Conservation (phyloP, 2,329 filamentous ascomycete genomes). For the Mycosphaerelloides madeirae region DNA sequence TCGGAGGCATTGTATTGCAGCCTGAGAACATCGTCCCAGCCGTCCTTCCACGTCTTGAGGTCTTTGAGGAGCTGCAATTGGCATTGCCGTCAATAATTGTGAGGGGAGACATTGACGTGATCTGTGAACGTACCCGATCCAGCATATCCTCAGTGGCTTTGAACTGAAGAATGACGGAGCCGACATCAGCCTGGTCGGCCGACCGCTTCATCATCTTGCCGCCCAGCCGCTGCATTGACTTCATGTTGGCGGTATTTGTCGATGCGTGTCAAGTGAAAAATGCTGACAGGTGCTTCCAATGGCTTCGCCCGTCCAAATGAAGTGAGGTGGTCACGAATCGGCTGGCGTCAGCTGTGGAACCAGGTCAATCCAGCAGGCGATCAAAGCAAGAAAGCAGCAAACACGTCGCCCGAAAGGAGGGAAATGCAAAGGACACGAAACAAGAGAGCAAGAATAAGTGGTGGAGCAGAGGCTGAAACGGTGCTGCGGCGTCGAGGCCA, state of each 20-base stretch:
- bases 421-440: too few relatives aligned
- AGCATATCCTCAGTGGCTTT: conserved; percentile 73
- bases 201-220: conserved; percentile 66
- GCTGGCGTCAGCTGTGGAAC: too few relatives aligned
- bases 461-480: too few relatives aligned
- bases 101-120: neutral
- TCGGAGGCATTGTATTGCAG: conserved; percentile 63
- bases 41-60: conserved; percentile 70
- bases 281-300: neutral
- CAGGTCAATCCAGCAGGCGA: too few relatives aligned
- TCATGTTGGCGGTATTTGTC: conserved; percentile 26
- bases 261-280: neutral
- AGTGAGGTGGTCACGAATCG: too few relatives aligned
- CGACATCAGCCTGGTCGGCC: conserved; percentile 72
- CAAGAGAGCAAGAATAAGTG: too few relatives aligned
- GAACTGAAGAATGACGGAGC: conserved; percentile 70
- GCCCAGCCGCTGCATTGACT: conserved; percentile 63
- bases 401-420: too few relatives aligned
- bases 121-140: conserved; percentile 51
- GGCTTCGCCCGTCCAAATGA: too few relatives aligned
- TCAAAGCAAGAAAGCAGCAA: too few relatives aligned
- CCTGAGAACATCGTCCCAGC: conserved; percentile 68
- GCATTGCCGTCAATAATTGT: conserved; percentile 6
- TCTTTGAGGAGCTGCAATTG: conserved; percentile 64
- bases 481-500: too few relatives aligned